These are phyloP conservation scores for Penicillium concentricum DNA, from an alignment of 2,329 filamentous ascomycete genomes.

Conservation along the genomic window DNA sequence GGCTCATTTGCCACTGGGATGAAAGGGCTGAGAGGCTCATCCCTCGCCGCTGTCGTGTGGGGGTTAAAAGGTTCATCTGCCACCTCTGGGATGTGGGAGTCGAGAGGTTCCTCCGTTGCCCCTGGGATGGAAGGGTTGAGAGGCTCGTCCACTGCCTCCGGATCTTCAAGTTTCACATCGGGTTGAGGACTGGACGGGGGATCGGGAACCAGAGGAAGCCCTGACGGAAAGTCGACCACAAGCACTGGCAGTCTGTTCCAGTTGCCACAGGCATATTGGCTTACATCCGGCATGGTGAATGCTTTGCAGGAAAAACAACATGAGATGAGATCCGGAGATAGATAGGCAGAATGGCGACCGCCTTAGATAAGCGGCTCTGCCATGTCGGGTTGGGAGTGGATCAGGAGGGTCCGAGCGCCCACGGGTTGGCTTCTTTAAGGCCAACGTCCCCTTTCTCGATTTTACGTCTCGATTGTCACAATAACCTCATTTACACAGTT, in stretches of 20 bases:
- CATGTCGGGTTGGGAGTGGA: neutral
- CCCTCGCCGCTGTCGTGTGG: no score
- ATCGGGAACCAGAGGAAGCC: neutral
- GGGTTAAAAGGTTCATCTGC: neutral
- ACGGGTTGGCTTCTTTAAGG: neutral
- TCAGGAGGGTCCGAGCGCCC: neutral
- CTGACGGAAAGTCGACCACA: neutral
- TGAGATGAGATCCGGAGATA: neutral
- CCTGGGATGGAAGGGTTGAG: neutral
- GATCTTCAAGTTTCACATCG: neutral
- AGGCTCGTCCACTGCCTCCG: neutral
- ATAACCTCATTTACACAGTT: neutral
- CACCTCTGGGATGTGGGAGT: neutral
- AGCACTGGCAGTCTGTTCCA: neutral
- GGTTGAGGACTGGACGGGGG: neutral
- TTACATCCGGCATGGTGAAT: neutral
- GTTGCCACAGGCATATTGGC: neutral
- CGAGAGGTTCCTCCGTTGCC: neutral
- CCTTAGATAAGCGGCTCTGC: neutral
- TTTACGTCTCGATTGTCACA: neutral
- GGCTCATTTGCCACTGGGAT: neutral
- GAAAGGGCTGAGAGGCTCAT: no score
- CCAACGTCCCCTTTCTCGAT: neutral
- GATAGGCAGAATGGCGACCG: slow-evolving; percentile 2
- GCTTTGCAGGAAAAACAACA: neutral